Evolutionary conservation across 2,329 filamentous ascomycete genomes (phyloP).

Genomic region (Trichoderma aggressivum): DNA sequence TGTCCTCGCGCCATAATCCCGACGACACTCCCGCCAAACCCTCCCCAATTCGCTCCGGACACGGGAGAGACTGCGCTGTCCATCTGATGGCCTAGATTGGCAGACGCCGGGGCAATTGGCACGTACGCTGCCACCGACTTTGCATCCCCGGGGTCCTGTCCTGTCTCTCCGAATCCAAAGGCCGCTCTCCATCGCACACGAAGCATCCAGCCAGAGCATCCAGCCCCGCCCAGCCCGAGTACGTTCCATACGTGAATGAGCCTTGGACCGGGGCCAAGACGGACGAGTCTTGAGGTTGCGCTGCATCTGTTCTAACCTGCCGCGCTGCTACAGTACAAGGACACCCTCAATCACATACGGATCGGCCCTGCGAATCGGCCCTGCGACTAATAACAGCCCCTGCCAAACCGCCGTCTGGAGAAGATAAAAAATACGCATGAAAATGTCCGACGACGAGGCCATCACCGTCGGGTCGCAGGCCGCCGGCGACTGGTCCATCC

Average conservation of each 20-base stretch:
- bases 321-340: neutral
- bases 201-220: neutral
- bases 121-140: conserved; percentile 37
- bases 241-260: neutral
- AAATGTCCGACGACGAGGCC: conserved; percentile 41
- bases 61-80: conserved; percentile 24
- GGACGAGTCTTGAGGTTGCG: neutral
- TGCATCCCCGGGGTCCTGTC: conserved; percentile 27
- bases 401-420: conserved; percentile 31
- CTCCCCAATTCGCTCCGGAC: conserved; percentile 13
- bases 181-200: conserved; percentile 17
- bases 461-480: conserved; percentile 32
- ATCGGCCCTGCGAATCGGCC: conserved; percentile 7
- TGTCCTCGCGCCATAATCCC: neutral
- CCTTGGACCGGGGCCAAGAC: neutral
- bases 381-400: conserved; percentile 24
- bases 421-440: conserved; percentile 14
- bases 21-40: conserved; percentile 2
- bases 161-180: conserved; percentile 16
- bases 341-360: conserved; percentile 1
- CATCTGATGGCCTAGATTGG: conserved; percentile 36
- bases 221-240: conserved; percentile 11
- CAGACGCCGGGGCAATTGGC: conserved; percentile 38
- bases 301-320: neutral
- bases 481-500: conserved; percentile 35